Conservation (phyloP, 306 rosid genomes). For the Castanopsis chinensis region DNA sequence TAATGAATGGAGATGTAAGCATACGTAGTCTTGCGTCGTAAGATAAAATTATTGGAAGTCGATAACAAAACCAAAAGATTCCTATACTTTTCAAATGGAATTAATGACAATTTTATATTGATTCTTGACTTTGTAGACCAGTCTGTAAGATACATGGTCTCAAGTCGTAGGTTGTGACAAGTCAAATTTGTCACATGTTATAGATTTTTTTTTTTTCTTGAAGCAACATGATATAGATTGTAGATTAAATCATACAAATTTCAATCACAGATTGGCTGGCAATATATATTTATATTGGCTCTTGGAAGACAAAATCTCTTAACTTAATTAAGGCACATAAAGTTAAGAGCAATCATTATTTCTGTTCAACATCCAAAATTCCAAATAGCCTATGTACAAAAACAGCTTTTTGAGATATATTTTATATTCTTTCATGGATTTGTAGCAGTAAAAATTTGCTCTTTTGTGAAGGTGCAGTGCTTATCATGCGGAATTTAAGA, state of each 20-base stretch:
- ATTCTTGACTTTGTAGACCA: background rate
- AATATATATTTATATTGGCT: background rate
- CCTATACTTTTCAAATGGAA: background rate
- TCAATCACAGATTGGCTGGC: background rate
- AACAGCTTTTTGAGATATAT: background rate
- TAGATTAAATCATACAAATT: background rate
- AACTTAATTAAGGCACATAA: background rate
- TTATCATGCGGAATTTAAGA: no score
- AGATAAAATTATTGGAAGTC: background rate
- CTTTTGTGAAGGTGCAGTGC: no score
- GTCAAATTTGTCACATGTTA: background rate
- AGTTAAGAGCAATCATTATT: background rate
- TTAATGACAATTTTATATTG: background rate
- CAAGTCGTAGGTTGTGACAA: background rate
- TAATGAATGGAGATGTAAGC: no score
- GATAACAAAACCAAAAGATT: no score
- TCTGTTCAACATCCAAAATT: background rate
- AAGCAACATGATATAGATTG: background rate
- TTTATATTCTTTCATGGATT: background rate
- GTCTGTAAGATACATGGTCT: background rate
- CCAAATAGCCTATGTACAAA: background rate
- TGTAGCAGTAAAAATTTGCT: background rate
- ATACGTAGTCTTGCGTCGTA: no score
- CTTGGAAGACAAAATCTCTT: background rate
- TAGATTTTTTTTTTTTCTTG: no score